phyloP scores from a whole-genome alignment of 2,329 filamentous ascomycete species.

The Sarocladiaceae sp. region DNA sequence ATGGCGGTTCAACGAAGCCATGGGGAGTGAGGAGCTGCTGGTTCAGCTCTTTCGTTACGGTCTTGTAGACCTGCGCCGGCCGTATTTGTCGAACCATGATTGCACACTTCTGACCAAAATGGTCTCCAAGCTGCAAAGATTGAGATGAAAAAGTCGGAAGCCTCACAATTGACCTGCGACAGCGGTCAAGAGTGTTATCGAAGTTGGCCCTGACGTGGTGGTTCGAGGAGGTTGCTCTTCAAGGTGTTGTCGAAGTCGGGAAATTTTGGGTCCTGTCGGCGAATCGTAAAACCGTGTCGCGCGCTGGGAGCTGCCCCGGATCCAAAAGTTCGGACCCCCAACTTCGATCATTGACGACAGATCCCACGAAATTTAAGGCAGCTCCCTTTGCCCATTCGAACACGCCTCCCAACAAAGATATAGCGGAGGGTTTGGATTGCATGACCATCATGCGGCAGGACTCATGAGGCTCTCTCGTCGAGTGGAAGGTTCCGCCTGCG shows the following conservation, averaged over 20 bases:
- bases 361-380: too few relatives aligned
- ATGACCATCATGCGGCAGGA: slow-evolving; percentile 42
- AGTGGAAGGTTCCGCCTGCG: slow-evolving; percentile 57
- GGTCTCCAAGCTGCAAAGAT: background rate
- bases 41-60: slow-evolving; percentile 39
- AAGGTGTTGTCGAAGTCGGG: slow-evolving; percentile 1
- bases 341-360: slow-evolving; percentile 1
- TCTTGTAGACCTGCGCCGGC: slow-evolving; percentile 43
- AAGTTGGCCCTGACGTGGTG: background rate
- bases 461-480: slow-evolving; percentile 58
- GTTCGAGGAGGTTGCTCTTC: background rate
- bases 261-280: slow-evolving; percentile 18
- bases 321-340: slow-evolving; percentile 5
- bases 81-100: slow-evolving; percentile 41
- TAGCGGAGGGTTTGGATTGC: background rate
- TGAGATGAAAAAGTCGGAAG: background rate
- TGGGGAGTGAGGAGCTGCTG: slow-evolving; percentile 31
- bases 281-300: slow-evolving; percentile 17
- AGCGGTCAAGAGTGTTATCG: background rate
- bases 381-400: too few relatives aligned
- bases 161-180: background rate
- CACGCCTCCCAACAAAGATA: too few relatives aligned
- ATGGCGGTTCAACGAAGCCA: slow-evolving; percentile 34
- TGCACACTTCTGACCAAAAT: slow-evolving; percentile 5
- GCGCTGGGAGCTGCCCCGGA: background rate